These are phyloP conservation scores for Leccinum obscurum DNA, from an alignment of 768 basidiomycete genomes.

Conservation along the genomic window DNA sequence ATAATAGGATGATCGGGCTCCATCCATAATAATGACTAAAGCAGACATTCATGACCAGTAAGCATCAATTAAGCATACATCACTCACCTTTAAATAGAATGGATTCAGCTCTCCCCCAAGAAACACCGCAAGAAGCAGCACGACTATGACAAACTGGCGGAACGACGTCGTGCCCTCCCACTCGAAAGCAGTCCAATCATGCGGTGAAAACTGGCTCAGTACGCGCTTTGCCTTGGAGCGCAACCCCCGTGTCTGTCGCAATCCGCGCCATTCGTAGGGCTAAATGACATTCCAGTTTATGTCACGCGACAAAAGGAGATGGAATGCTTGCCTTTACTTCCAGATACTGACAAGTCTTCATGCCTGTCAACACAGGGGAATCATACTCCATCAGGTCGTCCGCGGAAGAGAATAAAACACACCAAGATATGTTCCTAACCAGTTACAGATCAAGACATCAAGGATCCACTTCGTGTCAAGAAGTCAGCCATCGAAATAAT, in stretches of 20 bases:
- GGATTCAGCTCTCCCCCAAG: slow-evolving; percentile 85
- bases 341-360: slow-evolving; percentile 85
- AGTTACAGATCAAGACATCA: slow-evolving; percentile 85
- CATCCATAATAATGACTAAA: slow-evolving; percentile 67
- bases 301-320: not conserved
- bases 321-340: slow-evolving; percentile 65
- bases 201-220: slow-evolving; percentile 81
- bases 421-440: slow-evolving; percentile 85
- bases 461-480: slow-evolving; percentile 66
- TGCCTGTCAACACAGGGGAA: slow-evolving; percentile 46
- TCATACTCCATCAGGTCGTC: slow-evolving; percentile 15
- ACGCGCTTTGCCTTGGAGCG: slow-evolving; percentile 79
- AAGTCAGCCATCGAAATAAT: slow-evolving; percentile 12
- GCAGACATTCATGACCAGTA: slow-evolving; percentile 38
- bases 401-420: slow-evolving; percentile 20
- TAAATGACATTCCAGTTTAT: slow-evolving; percentile 29
- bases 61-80: not conserved
- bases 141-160: slow-evolving; percentile 72
- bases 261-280: slow-evolving; percentile 86
- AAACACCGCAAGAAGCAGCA: slow-evolving; percentile 73
- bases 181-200: slow-evolving; percentile 85
- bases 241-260: slow-evolving; percentile 74
- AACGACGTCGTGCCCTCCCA: slow-evolving; percentile 83
- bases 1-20: slow-evolving; percentile 88
- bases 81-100: slow-evolving; percentile 79